Evolutionary conservation across 108 stramenopile genomes (phyloP).

Genomic region (Hondaea fermentalgiana): DNA sequence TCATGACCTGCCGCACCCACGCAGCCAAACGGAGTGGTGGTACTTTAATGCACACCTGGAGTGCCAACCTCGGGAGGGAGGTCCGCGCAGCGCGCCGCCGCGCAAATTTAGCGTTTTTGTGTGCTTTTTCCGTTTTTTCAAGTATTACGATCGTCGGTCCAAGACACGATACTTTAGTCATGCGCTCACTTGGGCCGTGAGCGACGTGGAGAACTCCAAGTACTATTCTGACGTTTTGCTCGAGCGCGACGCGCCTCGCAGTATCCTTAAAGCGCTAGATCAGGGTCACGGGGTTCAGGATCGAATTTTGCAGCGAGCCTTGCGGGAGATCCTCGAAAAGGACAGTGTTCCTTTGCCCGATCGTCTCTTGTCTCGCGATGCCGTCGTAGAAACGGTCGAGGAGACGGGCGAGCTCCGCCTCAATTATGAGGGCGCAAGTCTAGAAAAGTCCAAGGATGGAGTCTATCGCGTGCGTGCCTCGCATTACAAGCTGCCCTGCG

Average conservation of each 20-base stretch:
- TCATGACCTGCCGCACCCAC: slow-evolving; percentile 20
- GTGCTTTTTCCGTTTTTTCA: slow-evolving; percentile 16
- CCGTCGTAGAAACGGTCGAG: neutral
- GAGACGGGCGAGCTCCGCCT: neutral
- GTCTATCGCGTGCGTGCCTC: neutral
- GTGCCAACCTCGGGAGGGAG: neutral
- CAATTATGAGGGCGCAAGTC: neutral
- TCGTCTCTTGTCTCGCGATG: neutral
- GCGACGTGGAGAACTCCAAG: neutral
- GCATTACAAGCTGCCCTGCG: neutral
- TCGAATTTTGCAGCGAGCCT: neutral
- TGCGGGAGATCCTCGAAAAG: neutral
- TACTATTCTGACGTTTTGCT: neutral
- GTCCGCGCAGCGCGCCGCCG: neutral
- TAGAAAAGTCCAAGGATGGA: neutral
- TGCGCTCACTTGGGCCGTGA: neutral
- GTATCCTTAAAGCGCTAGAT: neutral
- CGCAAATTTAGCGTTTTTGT: neutral
- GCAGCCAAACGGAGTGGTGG: slow-evolving; percentile 24
- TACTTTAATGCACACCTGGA: slow-evolving; percentile 14
- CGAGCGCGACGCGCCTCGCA: slow-evolving; percentile 15
- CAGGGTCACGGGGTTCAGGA: neutral
- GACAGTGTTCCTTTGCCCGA: slow-evolving; percentile 23
- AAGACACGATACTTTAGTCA: neutral
- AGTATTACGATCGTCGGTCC: neutral